Evolutionary conservation across 495 filamentous ascomycete genomes (phyloP).

Genomic region (Penicillium cataractarum): DNA sequence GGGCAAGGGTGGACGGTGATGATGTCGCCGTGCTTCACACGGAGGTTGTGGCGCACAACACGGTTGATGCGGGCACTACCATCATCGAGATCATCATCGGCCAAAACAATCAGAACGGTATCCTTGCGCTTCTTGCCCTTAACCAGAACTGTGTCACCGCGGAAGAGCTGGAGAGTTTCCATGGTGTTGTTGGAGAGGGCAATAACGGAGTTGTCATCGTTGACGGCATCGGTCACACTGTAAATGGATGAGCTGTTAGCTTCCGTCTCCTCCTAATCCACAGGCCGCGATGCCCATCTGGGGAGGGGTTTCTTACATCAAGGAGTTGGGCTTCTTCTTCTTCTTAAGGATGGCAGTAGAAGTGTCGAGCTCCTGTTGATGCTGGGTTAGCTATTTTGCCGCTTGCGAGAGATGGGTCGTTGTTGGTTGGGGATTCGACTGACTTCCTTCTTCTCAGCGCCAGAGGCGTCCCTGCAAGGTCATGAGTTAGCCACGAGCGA

Average conservation of each 20-base stretch:
- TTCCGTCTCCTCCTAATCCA: slow-evolving; percentile 7
- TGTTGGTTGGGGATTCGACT: slow-evolving; percentile 25
- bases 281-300: background rate
- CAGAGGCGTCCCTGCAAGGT: slow-evolving; percentile 76
- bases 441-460: slow-evolving; percentile 85
- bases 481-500: slow-evolving; percentile 39
- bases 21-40: slow-evolving; percentile 97
- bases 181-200: slow-evolving; percentile 98
- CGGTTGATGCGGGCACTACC: slow-evolving; percentile 96
- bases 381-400: slow-evolving; percentile 2
- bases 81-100: slow-evolving; percentile 97
- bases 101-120: slow-evolving; percentile 94
- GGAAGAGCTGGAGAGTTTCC: slow-evolving; percentile 97
- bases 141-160: slow-evolving; percentile 95
- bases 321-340: slow-evolving; percentile 99
- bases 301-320: slow-evolving; percentile 73
- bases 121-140: slow-evolving; percentile 99
- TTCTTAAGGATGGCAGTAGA: slow-evolving; percentile 99
- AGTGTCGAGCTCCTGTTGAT: slow-evolving; percentile 77
- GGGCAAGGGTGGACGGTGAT: slow-evolving; percentile 98
- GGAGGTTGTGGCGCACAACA: slow-evolving; percentile 95
- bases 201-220: slow-evolving; percentile 99
- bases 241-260: slow-evolving; percentile 42
- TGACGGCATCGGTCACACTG: slow-evolving; percentile 95
- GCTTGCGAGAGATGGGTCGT: slow-evolving; percentile 9